Evolutionary conservation across 2,329 filamentous ascomycete species (phyloP).

Genomic region (Hypoxylon sp.): DNA sequence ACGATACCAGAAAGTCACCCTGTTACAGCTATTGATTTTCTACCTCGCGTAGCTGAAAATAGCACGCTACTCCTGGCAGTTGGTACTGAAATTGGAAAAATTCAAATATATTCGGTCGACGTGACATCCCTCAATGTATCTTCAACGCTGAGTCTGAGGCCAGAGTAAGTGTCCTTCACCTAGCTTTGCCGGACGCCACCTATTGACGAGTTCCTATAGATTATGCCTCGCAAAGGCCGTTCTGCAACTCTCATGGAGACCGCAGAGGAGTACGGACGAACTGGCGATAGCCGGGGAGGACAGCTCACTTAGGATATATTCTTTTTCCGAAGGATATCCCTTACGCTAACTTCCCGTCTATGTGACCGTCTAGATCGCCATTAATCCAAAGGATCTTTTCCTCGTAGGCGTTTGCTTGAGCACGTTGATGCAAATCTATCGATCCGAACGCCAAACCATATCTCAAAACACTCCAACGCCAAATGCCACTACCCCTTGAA

Average conservation of each 20-base stretch:
- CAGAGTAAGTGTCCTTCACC: slow-evolving; percentile 57
- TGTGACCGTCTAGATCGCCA: slow-evolving; percentile 14
- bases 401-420: slow-evolving; percentile 15
- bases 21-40: slow-evolving; percentile 80
- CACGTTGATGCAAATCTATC: slow-evolving; percentile 34
- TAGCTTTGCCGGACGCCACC: not conserved
- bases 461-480: slow-evolving; percentile 35
- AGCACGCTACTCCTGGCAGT: slow-evolving; percentile 65
- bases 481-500: slow-evolving; percentile 28
- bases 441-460: slow-evolving; percentile 36
- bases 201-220: slow-evolving; percentile 54
- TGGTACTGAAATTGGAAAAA: slow-evolving; percentile 69
- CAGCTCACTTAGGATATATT: slow-evolving; percentile 72
- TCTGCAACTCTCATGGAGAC: slow-evolving; percentile 79
- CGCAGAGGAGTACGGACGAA: slow-evolving; percentile 57
- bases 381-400: slow-evolving; percentile 8
- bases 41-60: slow-evolving; percentile 56
- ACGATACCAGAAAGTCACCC: slow-evolving; percentile 70
- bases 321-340: slow-evolving; percentile 54
- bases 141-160: slow-evolving; percentile 55
- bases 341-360: slow-evolving; percentile 26
- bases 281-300: slow-evolving; percentile 73
- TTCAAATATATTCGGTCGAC: slow-evolving; percentile 62
- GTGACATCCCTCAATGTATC: slow-evolving; percentile 58
- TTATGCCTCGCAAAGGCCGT: slow-evolving; percentile 75